A percentile compares a stretch with the other conserved stretches of the same genome.
Evolutionary conservation across 495 filamentous ascomycete genomes (phyloP).

Genomic region (Tirmania nivea): DNA sequence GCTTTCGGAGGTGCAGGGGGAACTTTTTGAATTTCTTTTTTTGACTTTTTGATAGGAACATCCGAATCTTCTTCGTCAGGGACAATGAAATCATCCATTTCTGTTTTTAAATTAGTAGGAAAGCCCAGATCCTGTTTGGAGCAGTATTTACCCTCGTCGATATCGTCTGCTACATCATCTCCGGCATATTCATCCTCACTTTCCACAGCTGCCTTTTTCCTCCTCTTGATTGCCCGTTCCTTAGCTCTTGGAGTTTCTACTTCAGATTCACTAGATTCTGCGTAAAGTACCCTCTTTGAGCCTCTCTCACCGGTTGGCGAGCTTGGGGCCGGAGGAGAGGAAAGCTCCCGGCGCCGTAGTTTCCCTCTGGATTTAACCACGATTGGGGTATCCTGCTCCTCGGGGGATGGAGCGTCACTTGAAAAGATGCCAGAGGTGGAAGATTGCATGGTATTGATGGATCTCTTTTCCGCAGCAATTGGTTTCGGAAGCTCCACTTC

Average conservation of each 20-base stretch:
- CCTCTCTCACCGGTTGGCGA: background rate
- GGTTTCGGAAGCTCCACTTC: background rate
- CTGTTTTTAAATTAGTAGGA: background rate
- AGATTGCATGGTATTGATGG: too few species aligned
- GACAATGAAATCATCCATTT: conserved; percentile 12
- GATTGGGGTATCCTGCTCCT: background rate
- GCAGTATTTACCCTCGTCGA: background rate
- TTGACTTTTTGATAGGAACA: conserved; percentile 25
- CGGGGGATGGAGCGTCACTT: background rate
- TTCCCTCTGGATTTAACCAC: background rate
- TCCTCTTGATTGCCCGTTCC: background rate
- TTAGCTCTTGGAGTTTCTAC: background rate
- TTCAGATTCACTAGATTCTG: background rate
- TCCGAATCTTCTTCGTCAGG: conserved; percentile 56
- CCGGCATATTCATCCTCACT: background rate
- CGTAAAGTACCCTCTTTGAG: background rate
- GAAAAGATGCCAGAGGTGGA: background rate
- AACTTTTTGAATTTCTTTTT: conserved; percentile 13
- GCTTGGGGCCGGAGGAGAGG: background rate
- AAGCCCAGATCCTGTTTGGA: background rate
- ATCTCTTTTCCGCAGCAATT: too few species aligned
- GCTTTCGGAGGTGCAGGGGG: conserved; percentile 29
- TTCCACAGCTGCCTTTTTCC: background rate
- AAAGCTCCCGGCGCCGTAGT: background rate
- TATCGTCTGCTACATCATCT: background rate